Evolutionary conservation across 495 filamentous ascomycete species (phyloP).

Genomic region (Tuber borchii): DNA sequence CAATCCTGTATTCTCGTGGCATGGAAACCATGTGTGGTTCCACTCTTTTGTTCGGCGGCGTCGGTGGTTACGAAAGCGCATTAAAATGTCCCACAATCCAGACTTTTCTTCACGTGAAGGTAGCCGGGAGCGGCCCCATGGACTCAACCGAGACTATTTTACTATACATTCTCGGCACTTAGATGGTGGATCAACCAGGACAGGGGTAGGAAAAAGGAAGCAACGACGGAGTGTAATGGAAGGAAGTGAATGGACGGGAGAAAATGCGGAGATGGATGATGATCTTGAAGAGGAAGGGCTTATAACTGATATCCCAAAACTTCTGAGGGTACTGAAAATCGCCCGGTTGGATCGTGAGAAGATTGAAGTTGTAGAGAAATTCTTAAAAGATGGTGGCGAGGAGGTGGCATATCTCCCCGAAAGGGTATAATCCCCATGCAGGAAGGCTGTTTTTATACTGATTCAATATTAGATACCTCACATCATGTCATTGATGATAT

Average conservation of each 20-base stretch:
- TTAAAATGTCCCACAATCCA: slow-evolving; percentile 52
- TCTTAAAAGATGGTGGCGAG: slow-evolving; percentile 69
- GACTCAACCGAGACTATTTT: slow-evolving; percentile 80
- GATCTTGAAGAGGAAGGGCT: slow-evolving; percentile 46
- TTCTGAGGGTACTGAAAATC: slow-evolving; percentile 58
- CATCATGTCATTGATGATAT: slow-evolving; percentile 80
- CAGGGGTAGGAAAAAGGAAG: slow-evolving; percentile 20
- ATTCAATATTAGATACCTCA: slow-evolving; percentile 56
- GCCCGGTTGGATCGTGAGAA: slow-evolving; percentile 84
- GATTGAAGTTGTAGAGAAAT: slow-evolving; percentile 69
- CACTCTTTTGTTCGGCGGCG: slow-evolving; percentile 84
- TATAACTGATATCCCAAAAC: slow-evolving; percentile 58
- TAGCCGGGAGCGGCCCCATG: slow-evolving; percentile 45
- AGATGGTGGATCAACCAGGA: slow-evolving; percentile 10
- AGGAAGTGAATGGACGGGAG: slow-evolving; percentile 28
- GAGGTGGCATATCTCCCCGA: slow-evolving; percentile 71
- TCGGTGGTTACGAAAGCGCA: slow-evolving; percentile 80
- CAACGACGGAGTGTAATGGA: slow-evolving; percentile 27
- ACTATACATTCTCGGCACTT: slow-evolving; percentile 54
- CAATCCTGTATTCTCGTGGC: slow-evolving; percentile 69
- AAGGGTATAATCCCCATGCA: slow-evolving; percentile 44
- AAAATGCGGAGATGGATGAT: slow-evolving; percentile 31
- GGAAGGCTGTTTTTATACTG: neutral
- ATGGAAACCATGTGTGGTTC: slow-evolving; percentile 83
- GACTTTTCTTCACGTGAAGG: slow-evolving; percentile 28